Conservation (phyloP, 176 grass and related monocot genomes). For the Musa itinerans region DNA sequence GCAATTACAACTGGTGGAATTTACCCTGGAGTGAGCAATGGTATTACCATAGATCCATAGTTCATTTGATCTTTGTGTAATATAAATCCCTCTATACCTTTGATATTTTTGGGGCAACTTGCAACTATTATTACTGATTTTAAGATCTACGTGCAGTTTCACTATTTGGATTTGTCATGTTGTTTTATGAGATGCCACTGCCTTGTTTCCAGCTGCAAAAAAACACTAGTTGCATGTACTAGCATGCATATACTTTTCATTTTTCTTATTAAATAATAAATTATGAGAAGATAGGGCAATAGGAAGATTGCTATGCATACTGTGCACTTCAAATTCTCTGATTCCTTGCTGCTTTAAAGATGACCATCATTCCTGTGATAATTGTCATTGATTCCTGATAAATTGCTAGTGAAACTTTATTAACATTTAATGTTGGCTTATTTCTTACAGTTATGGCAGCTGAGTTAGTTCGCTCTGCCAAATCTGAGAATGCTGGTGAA, state of each 20-base stretch:
- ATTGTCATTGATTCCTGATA: neutral
- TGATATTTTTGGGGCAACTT: neutral
- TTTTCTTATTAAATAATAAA: neutral
- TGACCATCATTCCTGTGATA: neutral
- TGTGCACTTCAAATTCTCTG: neutral
- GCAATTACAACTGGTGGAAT: slow-evolving; percentile 92
- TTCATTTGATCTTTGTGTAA: neutral
- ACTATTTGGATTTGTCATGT: neutral
- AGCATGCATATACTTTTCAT: neutral
- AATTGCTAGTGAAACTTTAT: neutral
- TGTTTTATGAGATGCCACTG: neutral
- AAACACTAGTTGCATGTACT: neutral
- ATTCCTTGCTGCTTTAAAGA: neutral
- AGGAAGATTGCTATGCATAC: neutral
- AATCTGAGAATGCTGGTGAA: slow-evolving; percentile 51
- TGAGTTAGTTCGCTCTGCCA: slow-evolving; percentile 51
- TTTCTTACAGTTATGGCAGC: slow-evolving; percentile 66
- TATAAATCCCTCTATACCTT: neutral
- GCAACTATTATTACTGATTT: neutral
- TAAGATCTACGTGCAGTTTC: neutral
- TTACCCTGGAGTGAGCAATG: slow-evolving; percentile 96
- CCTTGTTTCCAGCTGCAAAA: neutral
- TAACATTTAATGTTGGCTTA: neutral
- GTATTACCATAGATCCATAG: slow-evolving; percentile 27
- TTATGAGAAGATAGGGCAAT: neutral